These are phyloP conservation scores for Arthrobotrys sphaeroides DNA, from an alignment of 2,329 filamentous ascomycete genomes.

Conservation along the genomic window DNA sequence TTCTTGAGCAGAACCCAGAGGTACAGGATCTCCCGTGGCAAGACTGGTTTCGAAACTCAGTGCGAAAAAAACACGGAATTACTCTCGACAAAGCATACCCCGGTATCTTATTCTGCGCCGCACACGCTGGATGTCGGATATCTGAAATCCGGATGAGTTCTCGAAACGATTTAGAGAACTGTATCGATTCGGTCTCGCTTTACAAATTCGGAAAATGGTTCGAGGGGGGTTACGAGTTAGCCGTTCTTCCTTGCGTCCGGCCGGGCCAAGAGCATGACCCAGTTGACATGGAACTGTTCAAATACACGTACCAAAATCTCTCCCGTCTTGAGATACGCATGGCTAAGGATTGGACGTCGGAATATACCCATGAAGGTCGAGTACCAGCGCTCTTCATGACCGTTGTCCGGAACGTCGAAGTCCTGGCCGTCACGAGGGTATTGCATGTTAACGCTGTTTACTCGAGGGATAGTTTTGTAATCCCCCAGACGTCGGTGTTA, in stretches of 20 bases:
- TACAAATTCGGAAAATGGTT: neutral
- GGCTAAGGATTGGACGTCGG: neutral
- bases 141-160: slow-evolving; percentile 6
- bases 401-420: neutral
- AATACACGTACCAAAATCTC: slow-evolving; percentile 4
- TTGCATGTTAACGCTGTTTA: neutral
- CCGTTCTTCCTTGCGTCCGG: neutral
- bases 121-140: neutral
- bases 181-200: neutral
- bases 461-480: neutral
- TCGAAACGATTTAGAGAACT: neutral
- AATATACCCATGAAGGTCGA: neutral
- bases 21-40: neutral
- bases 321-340: neutral
- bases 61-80: neutral
- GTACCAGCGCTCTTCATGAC: neutral
- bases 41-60: slow-evolving; percentile 4
- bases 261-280: neutral
- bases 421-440: neutral
- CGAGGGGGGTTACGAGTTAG: neutral
- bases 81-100: neutral
- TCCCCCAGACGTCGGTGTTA: neutral
- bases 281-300: neutral
- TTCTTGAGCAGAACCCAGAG: neutral
- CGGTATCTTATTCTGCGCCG: neutral